phyloP scores from a whole-genome alignment of 495 filamentous ascomycete species.

The Penicillium angulare region DNA sequence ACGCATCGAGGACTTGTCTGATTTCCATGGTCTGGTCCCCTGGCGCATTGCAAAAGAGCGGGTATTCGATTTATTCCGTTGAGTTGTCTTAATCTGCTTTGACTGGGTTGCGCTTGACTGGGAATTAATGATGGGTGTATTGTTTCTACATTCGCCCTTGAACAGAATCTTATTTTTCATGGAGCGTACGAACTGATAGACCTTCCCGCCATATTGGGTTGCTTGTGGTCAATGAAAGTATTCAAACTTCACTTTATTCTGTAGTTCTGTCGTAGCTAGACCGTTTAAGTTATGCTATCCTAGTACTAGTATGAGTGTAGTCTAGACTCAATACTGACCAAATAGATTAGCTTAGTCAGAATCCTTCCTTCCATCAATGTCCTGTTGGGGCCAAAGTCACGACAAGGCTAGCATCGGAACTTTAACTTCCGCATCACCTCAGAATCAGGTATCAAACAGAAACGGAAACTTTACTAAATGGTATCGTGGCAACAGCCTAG shows the following conservation, averaged over 20 bases:
- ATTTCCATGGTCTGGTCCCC: slow-evolving; percentile 34
- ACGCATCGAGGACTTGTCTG: slow-evolving; percentile 20
- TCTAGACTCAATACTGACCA: too few species aligned
- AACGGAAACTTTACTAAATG: too few species aligned
- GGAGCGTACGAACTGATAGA: slow-evolving; percentile 27
- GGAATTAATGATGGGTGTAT: slow-evolving; percentile 33
- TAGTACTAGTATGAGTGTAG: too few species aligned
- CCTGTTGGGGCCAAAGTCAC: too few species aligned
- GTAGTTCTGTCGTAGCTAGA: background rate
- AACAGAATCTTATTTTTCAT: slow-evolving; percentile 28
- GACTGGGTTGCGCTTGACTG: slow-evolving; percentile 34
- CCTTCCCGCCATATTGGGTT: slow-evolving; percentile 17
- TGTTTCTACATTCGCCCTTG: slow-evolving; percentile 16
- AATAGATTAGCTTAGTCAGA: too few species aligned
- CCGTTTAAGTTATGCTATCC: too few species aligned
- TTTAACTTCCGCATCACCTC: too few species aligned
- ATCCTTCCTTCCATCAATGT: too few species aligned
- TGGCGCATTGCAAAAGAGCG: slow-evolving; percentile 44
- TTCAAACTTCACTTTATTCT: background rate
- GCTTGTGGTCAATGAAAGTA: background rate
- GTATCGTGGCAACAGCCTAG: too few species aligned
- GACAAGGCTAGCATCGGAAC: too few species aligned
- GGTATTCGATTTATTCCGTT: slow-evolving; percentile 37
- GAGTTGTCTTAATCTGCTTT: slow-evolving; percentile 34
- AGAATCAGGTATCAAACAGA: too few species aligned